Evolutionary conservation across 257 asterid genomes (phyloP).

Genomic region (Solanum okadae): DNA sequence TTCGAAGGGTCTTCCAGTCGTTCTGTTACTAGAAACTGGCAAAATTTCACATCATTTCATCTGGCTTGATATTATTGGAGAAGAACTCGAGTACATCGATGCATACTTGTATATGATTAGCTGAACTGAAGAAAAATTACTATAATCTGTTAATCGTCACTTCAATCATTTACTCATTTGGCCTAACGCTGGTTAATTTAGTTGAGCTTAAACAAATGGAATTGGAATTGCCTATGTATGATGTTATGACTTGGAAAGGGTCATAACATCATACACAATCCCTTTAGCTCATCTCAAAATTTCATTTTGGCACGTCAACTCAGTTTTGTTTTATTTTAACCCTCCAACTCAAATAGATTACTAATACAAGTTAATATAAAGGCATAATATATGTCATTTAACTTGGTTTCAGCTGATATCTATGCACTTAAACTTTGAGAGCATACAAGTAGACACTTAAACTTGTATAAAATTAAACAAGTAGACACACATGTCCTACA

Average conservation of each 20-base stretch:
- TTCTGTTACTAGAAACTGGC: constrained; percentile 1
- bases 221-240: not conserved
- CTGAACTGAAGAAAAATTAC: not conserved
- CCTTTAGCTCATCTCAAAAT: not conserved
- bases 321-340: too few relatives aligned
- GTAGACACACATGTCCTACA: too few relatives aligned
- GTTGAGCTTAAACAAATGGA: not conserved
- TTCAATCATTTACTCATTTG: not conserved
- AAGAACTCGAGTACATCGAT: not conserved
- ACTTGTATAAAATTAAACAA: too few relatives aligned
- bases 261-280: not conserved
- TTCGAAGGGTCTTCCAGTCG: constrained; percentile 7
- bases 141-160: not conserved
- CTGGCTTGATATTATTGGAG: not conserved
- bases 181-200: not conserved
- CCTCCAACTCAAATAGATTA: not conserved
- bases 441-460: too few relatives aligned
- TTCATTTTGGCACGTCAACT: not conserved
- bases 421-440: too few relatives aligned
- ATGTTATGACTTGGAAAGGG: not conserved
- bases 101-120: not conserved
- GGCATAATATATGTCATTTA: too few relatives aligned
- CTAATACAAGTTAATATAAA: not conserved
- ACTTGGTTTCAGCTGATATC: too few relatives aligned
- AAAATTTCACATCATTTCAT: not conserved